These are phyloP conservation scores for Mycena latifolia DNA, from an alignment of 768 basidiomycete genomes.

Conservation along the genomic window DNA sequence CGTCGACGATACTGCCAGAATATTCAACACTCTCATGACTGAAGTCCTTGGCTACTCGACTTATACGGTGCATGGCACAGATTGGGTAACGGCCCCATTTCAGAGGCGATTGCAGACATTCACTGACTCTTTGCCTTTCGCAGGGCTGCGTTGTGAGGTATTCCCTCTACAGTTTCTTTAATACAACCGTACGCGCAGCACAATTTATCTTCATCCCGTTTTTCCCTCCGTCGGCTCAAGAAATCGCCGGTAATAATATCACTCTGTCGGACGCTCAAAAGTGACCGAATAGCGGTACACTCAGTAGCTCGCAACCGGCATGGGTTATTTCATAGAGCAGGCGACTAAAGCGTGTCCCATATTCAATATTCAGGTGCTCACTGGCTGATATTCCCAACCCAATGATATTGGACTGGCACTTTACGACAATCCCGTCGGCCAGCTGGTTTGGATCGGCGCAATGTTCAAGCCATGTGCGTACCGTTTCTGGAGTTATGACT, in stretches of 20 bases:
- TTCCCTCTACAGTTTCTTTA: too few relatives aligned
- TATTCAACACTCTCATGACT: conserved; percentile 43
- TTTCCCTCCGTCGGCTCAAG: too few relatives aligned
- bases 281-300: conserved; percentile 6
- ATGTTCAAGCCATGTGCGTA: conserved; percentile 39
- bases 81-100: conserved; percentile 32
- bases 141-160: conserved; percentile 8
- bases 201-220: too few relatives aligned
- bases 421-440: conserved; percentile 39
- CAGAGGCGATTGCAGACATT: too few relatives aligned
- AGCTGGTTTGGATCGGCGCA: conserved; percentile 37
- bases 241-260: too few relatives aligned
- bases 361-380: not conserved
- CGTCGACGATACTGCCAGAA: conserved; percentile 39
- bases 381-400: conserved; percentile 27
- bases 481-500: not conserved
- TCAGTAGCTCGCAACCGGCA: conserved; percentile 3
- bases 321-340: conserved; percentile 5
- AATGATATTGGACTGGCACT: conserved; percentile 41
- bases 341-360: not conserved
- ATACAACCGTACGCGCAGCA: too few relatives aligned
- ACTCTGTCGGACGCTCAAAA: conserved; percentile 6
- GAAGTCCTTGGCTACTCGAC: conserved; percentile 40
- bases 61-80: conserved; percentile 39
- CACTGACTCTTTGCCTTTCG: not conserved